phyloP scores from a whole-genome alignment of 257 asterid species.

The Forsythia suspensa region DNA sequence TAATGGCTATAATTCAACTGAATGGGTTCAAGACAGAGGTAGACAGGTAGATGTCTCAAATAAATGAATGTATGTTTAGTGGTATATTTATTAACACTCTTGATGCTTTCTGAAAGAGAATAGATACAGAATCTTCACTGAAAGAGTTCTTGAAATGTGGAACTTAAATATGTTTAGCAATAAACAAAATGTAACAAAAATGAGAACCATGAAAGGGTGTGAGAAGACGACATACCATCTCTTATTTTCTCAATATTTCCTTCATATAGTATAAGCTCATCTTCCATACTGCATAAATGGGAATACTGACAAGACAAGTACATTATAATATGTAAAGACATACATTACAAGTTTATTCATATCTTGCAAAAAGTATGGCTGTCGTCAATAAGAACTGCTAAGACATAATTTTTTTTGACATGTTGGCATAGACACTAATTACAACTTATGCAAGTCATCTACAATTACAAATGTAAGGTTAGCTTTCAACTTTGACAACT shows the following conservation, averaged over 20 bases:
- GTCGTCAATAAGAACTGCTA: background rate
- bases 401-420: too few relatives aligned
- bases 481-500: background rate
- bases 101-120: background rate
- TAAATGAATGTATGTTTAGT: background rate
- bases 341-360: background rate
- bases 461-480: background rate
- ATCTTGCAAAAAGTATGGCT: background rate
- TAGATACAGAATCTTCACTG: background rate
- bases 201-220: background rate
- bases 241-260: slow-evolving; percentile 29
- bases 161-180: background rate
- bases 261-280: slow-evolving; percentile 29
- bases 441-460: background rate
- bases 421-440: background rate
- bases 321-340: background rate
- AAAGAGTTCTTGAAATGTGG: background rate
- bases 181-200: background rate
- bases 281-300: slow-evolving; percentile 23
- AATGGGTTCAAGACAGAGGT: background rate
- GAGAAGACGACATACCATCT: slow-evolving; percentile 31
- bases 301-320: slow-evolving; percentile 29
- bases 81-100: too few relatives aligned
- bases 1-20: background rate
- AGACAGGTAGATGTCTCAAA: background rate